A percentile compares a stretch with the other conserved stretches of the same genome.
phyloP scores from a whole-genome alignment of 805 yeast genomes.

The Suhomyces kilbournensis region DNA sequence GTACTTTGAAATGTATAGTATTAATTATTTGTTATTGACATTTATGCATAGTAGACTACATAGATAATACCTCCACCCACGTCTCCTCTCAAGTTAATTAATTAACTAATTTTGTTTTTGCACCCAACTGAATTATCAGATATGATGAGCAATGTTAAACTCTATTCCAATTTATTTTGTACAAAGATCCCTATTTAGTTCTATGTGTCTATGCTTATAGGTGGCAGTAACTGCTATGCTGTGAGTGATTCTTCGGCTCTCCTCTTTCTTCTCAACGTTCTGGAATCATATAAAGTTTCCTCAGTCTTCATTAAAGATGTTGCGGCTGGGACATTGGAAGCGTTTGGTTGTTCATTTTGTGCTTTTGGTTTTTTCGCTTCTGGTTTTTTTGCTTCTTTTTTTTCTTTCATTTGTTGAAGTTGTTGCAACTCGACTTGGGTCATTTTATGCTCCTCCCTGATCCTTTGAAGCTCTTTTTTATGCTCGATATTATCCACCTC shows the following conservation, averaged over 20 bases:
- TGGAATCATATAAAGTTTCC: background rate
- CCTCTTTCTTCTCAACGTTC: slow-evolving; percentile 4
- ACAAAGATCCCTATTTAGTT: background rate
- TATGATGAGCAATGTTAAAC: too few species aligned
- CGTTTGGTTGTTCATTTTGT: background rate
- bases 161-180: too few species aligned
- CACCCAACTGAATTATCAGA: too few species aligned
- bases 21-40: too few species aligned
- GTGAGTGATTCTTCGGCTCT: slow-evolving; percentile 2
- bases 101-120: too few species aligned
- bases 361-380: background rate
- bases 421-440: background rate
- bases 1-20: too few species aligned
- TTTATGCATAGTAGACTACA: too few species aligned
- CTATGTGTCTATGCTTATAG: background rate
- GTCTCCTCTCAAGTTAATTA: too few species aligned
- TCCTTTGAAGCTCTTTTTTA: slow-evolving; percentile 3
- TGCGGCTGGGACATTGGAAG: background rate
- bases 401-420: background rate
- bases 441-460: background rate
- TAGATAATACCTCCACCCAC: too few species aligned
- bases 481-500: slow-evolving; percentile 14
- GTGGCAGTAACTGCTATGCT: background rate
- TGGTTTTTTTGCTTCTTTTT: background rate
- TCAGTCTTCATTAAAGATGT: too few species aligned